Base-by-base conservation (phyloP, 1,139 yeast genomes). In the Magnusiomyces magnusii region DNA sequence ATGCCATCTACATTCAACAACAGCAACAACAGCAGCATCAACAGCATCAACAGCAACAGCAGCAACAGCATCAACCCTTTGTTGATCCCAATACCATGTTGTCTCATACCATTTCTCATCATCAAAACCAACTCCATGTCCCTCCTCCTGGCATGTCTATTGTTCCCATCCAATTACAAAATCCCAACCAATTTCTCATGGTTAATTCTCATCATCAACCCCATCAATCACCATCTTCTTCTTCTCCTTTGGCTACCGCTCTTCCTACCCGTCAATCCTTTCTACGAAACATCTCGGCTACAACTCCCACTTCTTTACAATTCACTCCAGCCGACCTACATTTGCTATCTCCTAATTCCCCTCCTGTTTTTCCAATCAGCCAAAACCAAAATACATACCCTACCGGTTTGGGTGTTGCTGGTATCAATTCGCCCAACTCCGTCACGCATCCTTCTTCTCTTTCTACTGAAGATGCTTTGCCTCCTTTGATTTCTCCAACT, bases 401-500 rank as follows among this genome's bases (percentile, higher is more conserved):
- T 21, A 44, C 27, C 21, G 49, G 49, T 2, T 17, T 44, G 27
- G 49, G 49, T 3, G 49, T 44, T 17, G 27, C 27, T 44, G 27
- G 27, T 9, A 39, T 39, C 19, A 39, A n/a, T 39, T 10, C 17
- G 17, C 44, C 44, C 5, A 39, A n/a, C 19, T n/a, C n/a, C n/a
- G 17, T 3, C 44, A 39, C 19, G 7, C 36, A 31, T 13, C 10
- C 36, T 31, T 31, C 36, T 31, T 31, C 36, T 13, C 36, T 13
- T 3, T 41, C 44, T 41, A 19, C 21, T 17, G 44, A 41, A 41
- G 44, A 41, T 17, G 44, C 19, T 19, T 9, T 41, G 44, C 44
- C 44, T n/a, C 42, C 47, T 1, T 47, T 60, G 10, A 55, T 57
- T 39, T 60, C 62, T 3, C 62, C 62, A n/a, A 55, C 47, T 2